Evolutionary conservation across 169 alveolate species (phyloP).

Genomic region (Cardiosporidium cionae): DNA sequence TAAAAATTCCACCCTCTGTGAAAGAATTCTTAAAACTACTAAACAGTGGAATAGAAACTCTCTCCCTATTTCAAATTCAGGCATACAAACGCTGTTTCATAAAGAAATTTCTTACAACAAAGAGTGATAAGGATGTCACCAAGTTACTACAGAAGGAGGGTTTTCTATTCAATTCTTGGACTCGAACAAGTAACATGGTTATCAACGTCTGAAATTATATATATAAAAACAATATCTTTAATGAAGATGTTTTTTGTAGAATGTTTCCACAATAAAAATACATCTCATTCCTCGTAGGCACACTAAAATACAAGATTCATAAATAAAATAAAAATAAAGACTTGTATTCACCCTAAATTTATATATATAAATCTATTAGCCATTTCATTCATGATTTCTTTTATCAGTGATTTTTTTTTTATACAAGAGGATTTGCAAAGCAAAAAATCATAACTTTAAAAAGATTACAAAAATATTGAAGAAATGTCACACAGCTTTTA

Average conservation of each 20-base stretch:
- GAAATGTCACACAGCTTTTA: background rate
- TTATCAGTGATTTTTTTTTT: no score
- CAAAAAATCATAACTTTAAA: background rate
- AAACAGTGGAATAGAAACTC: no score
- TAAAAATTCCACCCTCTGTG: no score
- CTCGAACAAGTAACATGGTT: conserved; percentile 18
- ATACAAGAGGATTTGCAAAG: background rate
- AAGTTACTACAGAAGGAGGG: background rate
- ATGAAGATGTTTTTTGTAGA: no score
- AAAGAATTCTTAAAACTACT: no score
- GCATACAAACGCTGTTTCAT: no score
- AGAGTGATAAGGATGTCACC: background rate
- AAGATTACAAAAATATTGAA: background rate
- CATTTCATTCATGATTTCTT: no score
- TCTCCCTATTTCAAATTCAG: no score
- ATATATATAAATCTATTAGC: no score
- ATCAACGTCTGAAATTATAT: conserved; percentile 3
- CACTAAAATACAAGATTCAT: background rate
- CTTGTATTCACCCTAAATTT: no score
- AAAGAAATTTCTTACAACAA: no score
- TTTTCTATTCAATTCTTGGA: conserved; percentile 12
- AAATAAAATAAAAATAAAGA: background rate
- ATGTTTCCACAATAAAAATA: conserved; percentile 4
- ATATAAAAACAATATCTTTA: background rate
- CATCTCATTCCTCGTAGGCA: background rate